Base-by-base conservation (phyloP, 495 filamentous ascomycete genomes). In the Hyaloscypha bicolor region DNA sequence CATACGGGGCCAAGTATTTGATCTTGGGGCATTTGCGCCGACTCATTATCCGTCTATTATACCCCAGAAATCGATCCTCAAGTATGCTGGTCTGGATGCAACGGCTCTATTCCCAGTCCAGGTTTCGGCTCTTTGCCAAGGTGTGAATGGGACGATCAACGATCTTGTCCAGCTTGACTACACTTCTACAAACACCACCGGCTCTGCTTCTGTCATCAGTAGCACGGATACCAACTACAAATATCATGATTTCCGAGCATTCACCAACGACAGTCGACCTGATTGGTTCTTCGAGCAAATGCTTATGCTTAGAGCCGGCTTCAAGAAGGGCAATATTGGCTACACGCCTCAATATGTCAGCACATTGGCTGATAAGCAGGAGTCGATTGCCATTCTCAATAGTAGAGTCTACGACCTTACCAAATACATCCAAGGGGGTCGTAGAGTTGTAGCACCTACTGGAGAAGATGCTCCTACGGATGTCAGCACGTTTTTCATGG, bases 201-300 rank as follows among this genome's bases (percentile, higher is more conserved):
- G 86, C 14, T 85, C 86, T 14, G 85, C 85, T 30, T 84, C 79
- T 29, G 78, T 89, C 6, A 84, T 93, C 75, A 88, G 84, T 73
- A 80, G 75, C 33, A 82, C 84, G 48, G 96, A 98, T 72, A 71
- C 76, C 52, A 96, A 97, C 71, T 74, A 86, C 16, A 82, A 83
- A 65, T 99, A 94, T 74, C 95, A 99, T 73, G 95, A 99, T 76
- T 99, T 97, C 86, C 88, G 95, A 66, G 86, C 82, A 72, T 92
- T 87, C 73, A 92, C 86, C 39, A 91, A 92, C 66, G 91, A 96
- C 76, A 89, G 83, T 55, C 89, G 93, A 6, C 87, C 89, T 2
- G 92, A 96, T 74, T 99, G 95, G 95, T 97, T 91, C 79, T 87
- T 81, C 58, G 91, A 98, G 77, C 88, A 92, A 76, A 91, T 97